A percentile compares a stretch with the other conserved stretches of the same genome.
These are phyloP conservation scores for Wallacemonas sp. DNA, from an alignment of 208 protist genomes.

Conservation along the genomic window DNA sequence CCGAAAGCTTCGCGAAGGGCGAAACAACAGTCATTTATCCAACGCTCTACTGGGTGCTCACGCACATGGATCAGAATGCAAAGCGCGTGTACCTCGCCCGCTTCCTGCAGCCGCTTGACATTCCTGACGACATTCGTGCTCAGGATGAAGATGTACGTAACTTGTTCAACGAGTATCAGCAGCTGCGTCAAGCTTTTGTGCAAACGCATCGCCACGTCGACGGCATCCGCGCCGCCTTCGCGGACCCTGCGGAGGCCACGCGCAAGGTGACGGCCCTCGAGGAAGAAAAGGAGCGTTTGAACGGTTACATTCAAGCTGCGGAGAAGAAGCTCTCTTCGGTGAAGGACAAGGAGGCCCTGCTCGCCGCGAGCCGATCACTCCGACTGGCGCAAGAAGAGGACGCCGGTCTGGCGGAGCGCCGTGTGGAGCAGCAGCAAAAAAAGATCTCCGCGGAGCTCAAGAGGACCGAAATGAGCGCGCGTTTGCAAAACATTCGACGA, in stretches of 20 bases:
- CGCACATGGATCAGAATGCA: slow-evolving; percentile 81
- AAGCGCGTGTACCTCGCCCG: slow-evolving; percentile 91
- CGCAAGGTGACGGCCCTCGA: slow-evolving; percentile 71
- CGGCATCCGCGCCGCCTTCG: slow-evolving; percentile 58
- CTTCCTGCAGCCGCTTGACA: slow-evolving; percentile 84
- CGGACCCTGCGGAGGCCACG: slow-evolving; percentile 76
- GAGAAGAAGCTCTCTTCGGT: slow-evolving; percentile 70
- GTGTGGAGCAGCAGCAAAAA: slow-evolving; percentile 79
- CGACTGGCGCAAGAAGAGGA: slow-evolving; percentile 77
- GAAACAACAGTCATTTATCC: slow-evolving; percentile 89
- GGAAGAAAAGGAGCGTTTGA: slow-evolving; percentile 74
- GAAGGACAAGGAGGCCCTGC: slow-evolving; percentile 76
- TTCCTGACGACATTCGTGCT: slow-evolving; percentile 82
- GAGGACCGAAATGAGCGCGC: slow-evolving; percentile 74
- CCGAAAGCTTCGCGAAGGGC: slow-evolving; percentile 66
- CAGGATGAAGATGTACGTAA: slow-evolving; percentile 88
- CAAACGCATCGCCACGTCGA: slow-evolving; percentile 84
- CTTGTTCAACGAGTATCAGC: slow-evolving; percentile 85
- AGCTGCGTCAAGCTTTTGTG: slow-evolving; percentile 76
- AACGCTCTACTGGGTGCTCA: slow-evolving; percentile 88
- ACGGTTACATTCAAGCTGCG: slow-evolving; percentile 70
- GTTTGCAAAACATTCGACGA: slow-evolving; percentile 83
- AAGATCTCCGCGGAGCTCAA: slow-evolving; percentile 70
- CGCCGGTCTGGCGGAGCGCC: slow-evolving; percentile 62
- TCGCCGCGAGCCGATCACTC: slow-evolving; percentile 71